Conservation (phyloP, 2,329 filamentous ascomycete species). For the Curvularia verruculosa region DNA sequence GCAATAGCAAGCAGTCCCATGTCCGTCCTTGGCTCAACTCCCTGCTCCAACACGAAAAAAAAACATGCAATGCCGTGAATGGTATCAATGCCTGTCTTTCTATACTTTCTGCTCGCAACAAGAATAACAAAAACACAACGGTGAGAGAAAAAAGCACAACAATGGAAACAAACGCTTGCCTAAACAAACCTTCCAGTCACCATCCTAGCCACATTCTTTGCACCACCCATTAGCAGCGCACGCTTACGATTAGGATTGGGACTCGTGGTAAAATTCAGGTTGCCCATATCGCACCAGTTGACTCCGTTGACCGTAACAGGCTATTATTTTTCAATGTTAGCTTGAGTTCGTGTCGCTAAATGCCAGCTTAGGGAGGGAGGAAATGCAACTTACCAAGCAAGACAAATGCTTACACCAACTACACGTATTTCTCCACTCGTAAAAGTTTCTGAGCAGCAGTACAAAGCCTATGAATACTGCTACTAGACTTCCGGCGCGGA, state of each 20-base stretch:
- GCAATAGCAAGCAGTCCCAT: too few relatives aligned
- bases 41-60: too few relatives aligned
- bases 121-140: neutral
- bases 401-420: slow-evolving; percentile 94
- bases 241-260: slow-evolving; percentile 9
- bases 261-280: slow-evolving; percentile 31
- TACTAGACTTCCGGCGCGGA: slow-evolving; percentile 78
- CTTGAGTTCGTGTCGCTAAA: too few relatives aligned
- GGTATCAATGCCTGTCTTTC: slow-evolving; percentile 4
- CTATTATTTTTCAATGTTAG: slow-evolving; percentile 14
- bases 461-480: slow-evolving; percentile 86
- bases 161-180: too few relatives aligned
- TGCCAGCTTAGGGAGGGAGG: neutral
- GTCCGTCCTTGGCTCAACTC: too few relatives aligned
- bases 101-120: neutral
- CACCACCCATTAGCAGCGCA: slow-evolving; percentile 7
- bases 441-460: slow-evolving; percentile 88
- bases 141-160: neutral
- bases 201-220: too few relatives aligned
- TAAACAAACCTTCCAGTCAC: too few relatives aligned
- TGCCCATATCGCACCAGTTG: slow-evolving; percentile 48
- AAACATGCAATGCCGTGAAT: neutral
- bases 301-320: slow-evolving; percentile 34
- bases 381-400: slow-evolving; percentile 75
- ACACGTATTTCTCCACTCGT: slow-evolving; percentile 76